Conservation (phyloP, 257 asterid genomes). For the Ilex aquifolium region DNA sequence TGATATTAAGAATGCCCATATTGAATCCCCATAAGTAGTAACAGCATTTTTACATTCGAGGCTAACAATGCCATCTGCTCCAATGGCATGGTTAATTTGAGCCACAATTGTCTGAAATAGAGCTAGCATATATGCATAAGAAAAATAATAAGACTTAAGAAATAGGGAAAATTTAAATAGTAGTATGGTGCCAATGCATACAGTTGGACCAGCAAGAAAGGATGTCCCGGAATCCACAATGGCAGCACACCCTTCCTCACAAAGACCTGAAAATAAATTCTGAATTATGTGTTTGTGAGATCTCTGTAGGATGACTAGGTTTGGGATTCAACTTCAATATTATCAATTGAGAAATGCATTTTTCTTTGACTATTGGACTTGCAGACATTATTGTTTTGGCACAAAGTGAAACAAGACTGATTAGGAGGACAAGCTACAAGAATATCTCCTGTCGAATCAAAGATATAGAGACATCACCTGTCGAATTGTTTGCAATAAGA, state of each 20-base stretch:
- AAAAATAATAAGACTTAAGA: neutral
- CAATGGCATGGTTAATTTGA: conserved; percentile 41
- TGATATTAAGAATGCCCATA: conserved; percentile 28
- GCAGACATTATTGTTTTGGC: too few species aligned
- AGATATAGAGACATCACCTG: conserved; percentile 15
- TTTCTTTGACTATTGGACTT: too few species aligned
- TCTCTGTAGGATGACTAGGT: too few species aligned
- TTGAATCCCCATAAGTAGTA: conserved; percentile 19
- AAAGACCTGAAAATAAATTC: conserved; percentile 14
- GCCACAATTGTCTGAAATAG: conserved; percentile 28
- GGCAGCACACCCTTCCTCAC: conserved; percentile 33
- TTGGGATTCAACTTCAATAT: too few species aligned
- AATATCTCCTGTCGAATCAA: too few species aligned
- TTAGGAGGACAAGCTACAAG: too few species aligned
- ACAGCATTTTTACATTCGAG: conserved; percentile 28
- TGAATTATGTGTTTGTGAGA: too few species aligned
- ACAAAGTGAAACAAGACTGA: too few species aligned
- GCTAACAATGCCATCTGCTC: conserved; percentile 39
- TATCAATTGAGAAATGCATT: too few species aligned
- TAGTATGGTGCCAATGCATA: conserved; percentile 6
- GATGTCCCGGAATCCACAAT: conserved; percentile 41
- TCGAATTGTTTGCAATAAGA: conserved; percentile 22
- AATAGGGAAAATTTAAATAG: neutral
- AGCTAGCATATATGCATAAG: neutral
- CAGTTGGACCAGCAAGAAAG: conserved; percentile 40